phyloP scores from a whole-genome alignment of 306 rosid species.

The Cicer pinnatifidum region DNA sequence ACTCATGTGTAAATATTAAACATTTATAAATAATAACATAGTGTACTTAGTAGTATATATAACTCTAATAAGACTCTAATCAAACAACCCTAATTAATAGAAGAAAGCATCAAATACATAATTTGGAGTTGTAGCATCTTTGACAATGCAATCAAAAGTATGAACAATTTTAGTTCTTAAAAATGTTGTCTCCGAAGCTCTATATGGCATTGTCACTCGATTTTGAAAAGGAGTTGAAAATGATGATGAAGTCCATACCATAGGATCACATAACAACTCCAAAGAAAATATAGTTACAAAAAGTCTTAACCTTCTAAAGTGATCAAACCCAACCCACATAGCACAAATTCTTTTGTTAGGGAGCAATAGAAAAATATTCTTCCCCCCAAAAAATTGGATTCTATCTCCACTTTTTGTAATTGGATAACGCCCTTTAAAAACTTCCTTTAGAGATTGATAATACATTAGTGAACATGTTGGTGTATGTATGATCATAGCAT shows the following conservation, averaged over 20 bases:
- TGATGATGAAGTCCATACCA: background rate
- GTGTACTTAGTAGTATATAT: background rate
- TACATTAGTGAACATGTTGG: background rate
- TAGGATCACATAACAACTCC: background rate
- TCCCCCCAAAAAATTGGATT: background rate
- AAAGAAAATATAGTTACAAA: background rate
- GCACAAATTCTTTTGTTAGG: slow-evolving; percentile 7
- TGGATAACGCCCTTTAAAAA: background rate
- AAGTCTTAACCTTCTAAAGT: background rate
- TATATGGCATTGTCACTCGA: background rate
- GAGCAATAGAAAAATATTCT: background rate
- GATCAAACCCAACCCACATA: background rate
- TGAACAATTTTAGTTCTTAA: background rate
- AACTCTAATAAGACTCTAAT: too few relatives aligned
- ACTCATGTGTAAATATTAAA: too few relatives aligned
- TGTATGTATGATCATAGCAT: slow-evolving; percentile 1
- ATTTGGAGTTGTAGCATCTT: background rate
- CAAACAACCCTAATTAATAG: background rate
- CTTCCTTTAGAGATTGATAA: slow-evolving; percentile 1
- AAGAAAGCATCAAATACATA: slow-evolving; percentile 14
- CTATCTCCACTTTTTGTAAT: background rate
- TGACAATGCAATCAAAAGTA: slow-evolving; percentile 29
- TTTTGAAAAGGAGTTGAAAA: background rate
- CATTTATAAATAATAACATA: too few relatives aligned
- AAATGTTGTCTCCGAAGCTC: background rate